Evolutionary conservation across 805 yeast species (phyloP), one percentile per base, ranked within the genome.

Genomic region (Yarrowia yakushimensis): DNA sequence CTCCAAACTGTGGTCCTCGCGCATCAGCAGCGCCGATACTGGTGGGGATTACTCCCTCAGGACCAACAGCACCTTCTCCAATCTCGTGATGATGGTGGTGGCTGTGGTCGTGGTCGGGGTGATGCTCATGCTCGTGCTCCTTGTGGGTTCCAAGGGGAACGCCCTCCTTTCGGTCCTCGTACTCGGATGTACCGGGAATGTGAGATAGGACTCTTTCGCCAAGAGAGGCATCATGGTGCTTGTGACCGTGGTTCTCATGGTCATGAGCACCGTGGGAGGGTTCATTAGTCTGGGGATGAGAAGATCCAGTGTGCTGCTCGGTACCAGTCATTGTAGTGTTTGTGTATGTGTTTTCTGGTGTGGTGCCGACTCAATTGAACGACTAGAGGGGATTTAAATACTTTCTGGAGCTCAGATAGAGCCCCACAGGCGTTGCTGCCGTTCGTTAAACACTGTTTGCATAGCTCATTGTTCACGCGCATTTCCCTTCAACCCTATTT

Each of bases 61-160:
- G 39, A 36, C 61, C 61, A 10, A 48, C 45, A 23, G 11, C 7
- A 3, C 30, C 60, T 27, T 42, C 42, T 3, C 34, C 45, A 17
- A 6, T 18, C 8, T 37, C 30, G 36, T 37, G 46, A 36, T 55
- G 48, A 23, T 55, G 61, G 48, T 55, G 61, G 61, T 55, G 61
- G 61, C 39, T n/a, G n/a, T 55, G 48, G 30, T 55, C 48, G 48
- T 55, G 61, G 61, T 55, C 48, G 61, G 39, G 61, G 48, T 55
- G 61, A 48, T 55, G 61, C 59, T 52, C 59, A 25, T 48, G 12
- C 41, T 48, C 57, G 28, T 25, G n/a, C 59, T 52, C 43, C 59
- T 52, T 52, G 59, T 43, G 25, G 33, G 30, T 23, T 6, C 59
- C 59, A 17, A 39, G 59, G 12, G 28, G 25, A 7, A 52, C 23